These are phyloP conservation scores for Rehmannia glutinosa DNA, from an alignment of 257 asterid genomes.

Conservation along the genomic window DNA sequence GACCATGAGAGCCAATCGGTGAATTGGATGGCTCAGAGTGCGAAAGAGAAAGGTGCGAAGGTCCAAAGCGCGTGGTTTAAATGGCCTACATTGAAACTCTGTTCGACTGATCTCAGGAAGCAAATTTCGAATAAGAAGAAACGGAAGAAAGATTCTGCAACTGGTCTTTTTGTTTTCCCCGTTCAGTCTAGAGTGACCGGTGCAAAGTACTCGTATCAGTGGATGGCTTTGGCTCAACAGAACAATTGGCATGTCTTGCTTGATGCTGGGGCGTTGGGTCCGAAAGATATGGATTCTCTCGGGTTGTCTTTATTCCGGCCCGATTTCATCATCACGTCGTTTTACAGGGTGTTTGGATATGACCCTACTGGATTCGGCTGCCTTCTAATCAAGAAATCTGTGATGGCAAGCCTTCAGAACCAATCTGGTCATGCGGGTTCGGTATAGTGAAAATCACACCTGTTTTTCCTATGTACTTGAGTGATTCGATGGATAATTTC, in stretches of 20 bases:
- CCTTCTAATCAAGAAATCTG: constrained; percentile 92
- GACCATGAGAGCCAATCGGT: constrained; percentile 98
- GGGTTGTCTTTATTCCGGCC: constrained; percentile 95
- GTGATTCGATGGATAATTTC: constrained; percentile 89
- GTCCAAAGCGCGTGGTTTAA: constrained; percentile 95
- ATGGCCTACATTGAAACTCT: constrained; percentile 95
- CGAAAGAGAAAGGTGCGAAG: constrained; percentile 93
- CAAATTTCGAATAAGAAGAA: constrained; percentile 80
- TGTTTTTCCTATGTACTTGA: constrained; percentile 77
- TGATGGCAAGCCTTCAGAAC: constrained; percentile 85
- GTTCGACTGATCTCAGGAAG: constrained; percentile 91
- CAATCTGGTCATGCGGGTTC: constrained; percentile 95
- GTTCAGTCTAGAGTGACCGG: constrained; percentile 98
- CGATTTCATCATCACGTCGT: constrained; percentile 91
- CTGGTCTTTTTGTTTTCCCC: constrained; percentile 94
- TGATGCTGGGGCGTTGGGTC: constrained; percentile 98
- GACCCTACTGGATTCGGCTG: constrained; percentile 99
- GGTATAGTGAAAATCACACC: constrained; percentile 96
- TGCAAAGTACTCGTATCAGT: constrained; percentile 93
- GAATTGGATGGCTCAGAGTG: constrained; percentile 97
- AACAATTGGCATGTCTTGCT: constrained; percentile 98
- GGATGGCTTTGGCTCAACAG: constrained; percentile 99
- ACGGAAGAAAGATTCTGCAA: constrained; percentile 87
- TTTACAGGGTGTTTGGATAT: constrained; percentile 91
- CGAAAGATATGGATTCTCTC: constrained; percentile 98